Evolutionary conservation across 2,329 filamentous ascomycete genomes (phyloP).

Genomic region (Cercospora zeae-maydis): DNA sequence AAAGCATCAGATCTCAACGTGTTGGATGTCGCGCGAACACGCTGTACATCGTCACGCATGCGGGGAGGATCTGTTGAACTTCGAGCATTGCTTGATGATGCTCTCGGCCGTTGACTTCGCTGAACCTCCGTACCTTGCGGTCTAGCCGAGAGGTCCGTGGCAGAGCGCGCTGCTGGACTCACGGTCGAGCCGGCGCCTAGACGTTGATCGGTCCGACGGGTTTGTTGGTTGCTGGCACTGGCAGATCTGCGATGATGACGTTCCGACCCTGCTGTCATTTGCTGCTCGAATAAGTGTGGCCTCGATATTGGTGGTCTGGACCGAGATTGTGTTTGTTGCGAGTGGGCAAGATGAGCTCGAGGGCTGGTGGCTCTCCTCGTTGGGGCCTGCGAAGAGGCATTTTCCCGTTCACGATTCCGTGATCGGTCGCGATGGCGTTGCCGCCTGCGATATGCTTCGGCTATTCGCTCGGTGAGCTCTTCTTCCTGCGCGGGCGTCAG

Average conservation of each 20-base stretch:
- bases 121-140: conserved; percentile 26
- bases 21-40: conserved; percentile 22
- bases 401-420: conserved; percentile 25
- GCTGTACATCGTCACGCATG: conserved; percentile 20
- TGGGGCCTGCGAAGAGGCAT: neutral
- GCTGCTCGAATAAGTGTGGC: conserved; percentile 44
- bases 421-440: conserved; percentile 55
- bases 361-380: neutral
- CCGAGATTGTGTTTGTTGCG: conserved; percentile 32
- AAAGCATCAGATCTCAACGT: conserved; percentile 10
- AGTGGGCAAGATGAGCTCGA: conserved; percentile 2
- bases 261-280: conserved; percentile 34
- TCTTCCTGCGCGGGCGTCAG: conserved; percentile 81
- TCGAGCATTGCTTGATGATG: conserved; percentile 44
- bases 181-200: conserved; percentile 41
- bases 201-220: conserved; percentile 29
- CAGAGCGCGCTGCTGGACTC: conserved; percentile 54
- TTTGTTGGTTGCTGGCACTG: conserved; percentile 35
- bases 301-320: conserved; percentile 45
- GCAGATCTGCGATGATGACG: conserved; percentile 45
- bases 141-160: conserved; percentile 57
- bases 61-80: conserved; percentile 41
- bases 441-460: conserved; percentile 76
- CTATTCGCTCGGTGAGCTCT: conserved; percentile 84
- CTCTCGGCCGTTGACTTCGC: conserved; percentile 30